Evolutionary conservation across 1,284 basidiomycete species (phyloP), one percentile per base, ranked within the genome.

Genomic region (Ustilago curta): DNA sequence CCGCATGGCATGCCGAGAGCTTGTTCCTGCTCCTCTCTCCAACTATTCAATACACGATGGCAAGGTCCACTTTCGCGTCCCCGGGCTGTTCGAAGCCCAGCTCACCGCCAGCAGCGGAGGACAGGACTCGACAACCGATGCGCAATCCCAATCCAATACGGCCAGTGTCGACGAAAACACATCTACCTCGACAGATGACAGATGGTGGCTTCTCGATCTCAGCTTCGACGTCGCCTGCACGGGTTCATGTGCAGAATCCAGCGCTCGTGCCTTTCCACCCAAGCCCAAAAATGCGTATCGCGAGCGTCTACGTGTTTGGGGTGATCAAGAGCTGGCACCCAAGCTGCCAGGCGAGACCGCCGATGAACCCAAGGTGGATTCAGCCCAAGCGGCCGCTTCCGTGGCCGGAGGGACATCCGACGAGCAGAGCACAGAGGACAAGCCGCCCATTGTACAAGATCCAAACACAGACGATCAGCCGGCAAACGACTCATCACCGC

Each of bases 11-110:
- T 79, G 82, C 8, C 58, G 63, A 44, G 86, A 86, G 37, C 40
- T 64, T 4, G 48, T 86, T 4, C 86, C 86, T 1, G 45, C 73
- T 12, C 76, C 76, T 9, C 59, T 85, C n/a, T 88, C 89, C 11
- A 86, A 87, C 44, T 91, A 92, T 84, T 88, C 87, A 55, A 91
- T 95, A 73, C 88, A 91, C 91, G 89, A 91, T 70, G 94, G 93
- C 7, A 90, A 93, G 55, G 93, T 90, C 4, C 89, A 89, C 78
- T 94, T 96, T 79, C 88, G 87, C 4, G 90, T 90, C 0, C 89
- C 89, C 0, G 88, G 89, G 21, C 86, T 94, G n/a, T 95, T 95
- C 79, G 89, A 91, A 77, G 88, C 89, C 18, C 68, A 74, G 27
- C 65, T 80, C n/a, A 77, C 79, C 9, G 73, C 73, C 25, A 76